These are phyloP conservation scores for Solanum gracilifrons DNA, from an alignment of 257 asterid species.

Conservation along the genomic window DNA sequence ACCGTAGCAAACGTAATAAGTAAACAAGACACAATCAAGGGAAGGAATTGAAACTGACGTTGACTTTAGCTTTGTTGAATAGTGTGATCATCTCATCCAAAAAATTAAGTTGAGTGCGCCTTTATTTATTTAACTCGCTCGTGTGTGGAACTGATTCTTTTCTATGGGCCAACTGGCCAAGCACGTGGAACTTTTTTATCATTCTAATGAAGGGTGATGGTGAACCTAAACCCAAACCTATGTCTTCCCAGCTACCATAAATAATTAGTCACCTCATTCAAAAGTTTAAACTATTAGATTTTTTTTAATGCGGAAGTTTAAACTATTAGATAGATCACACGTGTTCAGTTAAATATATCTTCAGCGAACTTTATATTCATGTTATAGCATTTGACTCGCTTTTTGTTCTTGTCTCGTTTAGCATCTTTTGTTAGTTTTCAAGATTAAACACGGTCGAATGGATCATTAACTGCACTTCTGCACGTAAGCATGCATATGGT, in stretches of 20 bases:
- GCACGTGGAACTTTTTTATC: neutral
- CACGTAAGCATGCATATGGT: neutral
- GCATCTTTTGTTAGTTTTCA: neutral
- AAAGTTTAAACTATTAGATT: neutral
- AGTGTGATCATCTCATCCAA: neutral
- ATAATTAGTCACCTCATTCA: neutral
- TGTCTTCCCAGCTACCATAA: neutral
- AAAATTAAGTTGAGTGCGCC: neutral
- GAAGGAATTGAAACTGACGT: neutral
- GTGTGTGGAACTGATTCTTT: neutral
- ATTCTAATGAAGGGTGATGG: neutral
- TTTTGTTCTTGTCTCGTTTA: neutral
- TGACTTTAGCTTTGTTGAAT: neutral
- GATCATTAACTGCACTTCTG: neutral
- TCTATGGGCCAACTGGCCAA: neutral
- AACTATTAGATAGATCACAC: neutral
- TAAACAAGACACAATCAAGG: neutral
- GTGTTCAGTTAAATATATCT: neutral
- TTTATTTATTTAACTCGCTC: neutral
- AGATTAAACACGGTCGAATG: neutral
- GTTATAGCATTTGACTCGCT: neutral
- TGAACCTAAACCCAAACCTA: neutral
- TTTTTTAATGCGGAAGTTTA: neutral
- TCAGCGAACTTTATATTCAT: neutral
- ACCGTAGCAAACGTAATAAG: neutral